Percentiles rank a stretch among this genome's conserved stretches.
phyloP scores from a whole-genome alignment of 805 yeast genomes.

The Schwanniomyces pseudopolymorphus region DNA sequence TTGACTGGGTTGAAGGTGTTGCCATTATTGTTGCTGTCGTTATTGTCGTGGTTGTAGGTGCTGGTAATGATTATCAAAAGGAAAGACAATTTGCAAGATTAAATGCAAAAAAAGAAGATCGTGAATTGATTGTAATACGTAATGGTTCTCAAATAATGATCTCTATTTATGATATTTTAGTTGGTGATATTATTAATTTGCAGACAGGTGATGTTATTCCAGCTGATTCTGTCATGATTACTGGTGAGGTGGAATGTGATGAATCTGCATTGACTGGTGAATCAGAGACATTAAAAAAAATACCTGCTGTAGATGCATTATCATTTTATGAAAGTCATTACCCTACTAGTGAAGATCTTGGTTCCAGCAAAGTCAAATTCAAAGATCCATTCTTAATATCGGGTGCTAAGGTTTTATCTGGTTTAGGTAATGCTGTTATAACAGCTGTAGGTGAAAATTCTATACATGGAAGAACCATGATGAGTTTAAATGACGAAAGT shows the following conservation, averaged over 20 bases:
- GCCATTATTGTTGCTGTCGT: slow-evolving; percentile 90
- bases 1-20: slow-evolving; percentile 99
- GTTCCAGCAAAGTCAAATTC: slow-evolving; percentile 38
- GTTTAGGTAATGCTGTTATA: slow-evolving; percentile 81
- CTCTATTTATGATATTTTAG: slow-evolving; percentile 72
- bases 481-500: slow-evolving; percentile 68
- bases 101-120: slow-evolving; percentile 83
- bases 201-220: slow-evolving; percentile 96
- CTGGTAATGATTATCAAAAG: slow-evolving; percentile 95
- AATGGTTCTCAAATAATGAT: slow-evolving; percentile 66
- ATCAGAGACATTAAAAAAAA: slow-evolving; percentile 75
- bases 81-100: slow-evolving; percentile 88
- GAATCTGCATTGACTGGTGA: slow-evolving; percentile 95
- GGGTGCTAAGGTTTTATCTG: slow-evolving; percentile 84
- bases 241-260: slow-evolving; percentile 82
- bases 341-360: slow-evolving; percentile 37
- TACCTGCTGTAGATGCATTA: slow-evolving; percentile 49
- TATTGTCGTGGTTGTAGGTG: slow-evolving; percentile 91
- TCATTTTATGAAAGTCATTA: slow-evolving; percentile 25
- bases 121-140: slow-evolving; percentile 74
- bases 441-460: slow-evolving; percentile 91
- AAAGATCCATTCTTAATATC: slow-evolving; percentile 86
- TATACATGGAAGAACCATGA: slow-evolving; percentile 88
- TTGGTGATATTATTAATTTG: slow-evolving; percentile 79
- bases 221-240: slow-evolving; percentile 75